phyloP scores from a whole-genome alignment of 768 basidiomycete species.

The Chalciporus sphaerocephalus region DNA sequence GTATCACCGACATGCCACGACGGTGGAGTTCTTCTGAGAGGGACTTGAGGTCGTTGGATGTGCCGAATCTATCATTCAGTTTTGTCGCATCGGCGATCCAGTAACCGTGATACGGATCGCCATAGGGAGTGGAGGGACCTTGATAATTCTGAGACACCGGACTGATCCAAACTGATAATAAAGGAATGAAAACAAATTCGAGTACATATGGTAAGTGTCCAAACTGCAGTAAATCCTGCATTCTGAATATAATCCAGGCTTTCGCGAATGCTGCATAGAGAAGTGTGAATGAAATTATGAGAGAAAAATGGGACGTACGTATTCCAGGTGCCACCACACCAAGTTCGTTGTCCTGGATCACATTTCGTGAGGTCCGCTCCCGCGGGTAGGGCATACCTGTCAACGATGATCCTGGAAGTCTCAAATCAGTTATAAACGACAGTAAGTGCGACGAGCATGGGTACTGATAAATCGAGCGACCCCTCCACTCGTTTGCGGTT shows the following conservation, averaged over 20 bases:
- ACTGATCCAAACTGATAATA: slow-evolving; percentile 67
- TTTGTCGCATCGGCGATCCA: slow-evolving; percentile 68
- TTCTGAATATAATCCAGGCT: slow-evolving; percentile 84
- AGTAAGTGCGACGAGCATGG: slow-evolving; percentile 11
- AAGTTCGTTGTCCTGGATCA: slow-evolving; percentile 56
- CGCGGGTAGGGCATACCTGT: slow-evolving; percentile 67
- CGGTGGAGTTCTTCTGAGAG: slow-evolving; percentile 64
- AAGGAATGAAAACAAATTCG: not conserved
- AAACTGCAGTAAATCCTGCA: slow-evolving; percentile 77
- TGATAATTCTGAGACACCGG: slow-evolving; percentile 77
- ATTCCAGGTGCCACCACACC: slow-evolving; percentile 88
- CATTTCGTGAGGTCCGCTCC: slow-evolving; percentile 52
- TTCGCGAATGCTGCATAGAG: slow-evolving; percentile 46
- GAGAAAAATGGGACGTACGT: slow-evolving; percentile 33
- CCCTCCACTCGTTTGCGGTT: slow-evolving; percentile 69
- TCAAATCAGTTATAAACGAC: not conserved
- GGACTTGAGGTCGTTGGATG: slow-evolving; percentile 63
- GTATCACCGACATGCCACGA: slow-evolving; percentile 56
- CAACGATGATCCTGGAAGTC: slow-evolving; percentile 54
- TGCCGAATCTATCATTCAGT: slow-evolving; percentile 70
- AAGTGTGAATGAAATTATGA: not conserved
- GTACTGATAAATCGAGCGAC: slow-evolving; percentile 80
- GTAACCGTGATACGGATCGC: slow-evolving; percentile 84
- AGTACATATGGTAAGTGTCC: slow-evolving; percentile 12
- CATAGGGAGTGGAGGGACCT: slow-evolving; percentile 66